phyloP scores from a whole-genome alignment of 768 basidiomycete species.

The Epithele typhae region DNA sequence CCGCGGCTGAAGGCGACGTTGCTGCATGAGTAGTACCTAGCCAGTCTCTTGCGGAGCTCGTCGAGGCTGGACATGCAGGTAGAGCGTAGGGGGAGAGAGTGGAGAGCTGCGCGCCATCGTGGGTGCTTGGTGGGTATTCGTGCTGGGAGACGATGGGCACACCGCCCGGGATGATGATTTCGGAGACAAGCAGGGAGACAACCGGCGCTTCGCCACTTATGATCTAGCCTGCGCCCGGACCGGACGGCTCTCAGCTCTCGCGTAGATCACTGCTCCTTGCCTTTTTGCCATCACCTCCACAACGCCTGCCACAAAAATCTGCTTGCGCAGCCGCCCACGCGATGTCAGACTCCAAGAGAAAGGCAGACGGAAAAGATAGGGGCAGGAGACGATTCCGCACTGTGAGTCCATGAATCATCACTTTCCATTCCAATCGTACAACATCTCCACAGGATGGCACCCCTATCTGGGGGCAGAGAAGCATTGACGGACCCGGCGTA shows the following conservation, averaged over 20 bases:
- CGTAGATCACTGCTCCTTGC: too few species aligned
- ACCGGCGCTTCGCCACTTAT: too few species aligned
- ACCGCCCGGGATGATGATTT: constrained; percentile 1
- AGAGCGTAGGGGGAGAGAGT: too few species aligned
- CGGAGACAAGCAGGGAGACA: too few species aligned
- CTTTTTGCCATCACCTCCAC: too few species aligned
- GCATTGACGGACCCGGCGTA: constrained; percentile 76
- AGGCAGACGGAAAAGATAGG: constrained; percentile 20
- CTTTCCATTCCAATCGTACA: background rate
- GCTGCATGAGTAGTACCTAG: background rate
- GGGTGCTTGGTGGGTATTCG: too few species aligned
- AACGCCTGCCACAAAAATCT: too few species aligned
- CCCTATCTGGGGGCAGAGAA: constrained; percentile 58
- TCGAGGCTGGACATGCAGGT: background rate
- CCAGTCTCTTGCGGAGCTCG: background rate
- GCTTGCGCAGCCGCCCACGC: background rate
- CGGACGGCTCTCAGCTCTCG: too few species aligned
- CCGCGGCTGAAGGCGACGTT: background rate
- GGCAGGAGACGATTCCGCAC: constrained; percentile 19
- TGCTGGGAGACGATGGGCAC: too few species aligned
- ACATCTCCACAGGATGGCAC: constrained; percentile 53
- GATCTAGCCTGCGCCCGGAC: too few species aligned
- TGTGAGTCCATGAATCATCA: constrained; percentile 7
- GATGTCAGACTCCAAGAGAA: constrained; percentile 22
- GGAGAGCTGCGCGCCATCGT: too few species aligned